These are phyloP conservation scores for Erodium moschatum DNA, from an alignment of 441 rosid species.

Conservation along the genomic window DNA sequence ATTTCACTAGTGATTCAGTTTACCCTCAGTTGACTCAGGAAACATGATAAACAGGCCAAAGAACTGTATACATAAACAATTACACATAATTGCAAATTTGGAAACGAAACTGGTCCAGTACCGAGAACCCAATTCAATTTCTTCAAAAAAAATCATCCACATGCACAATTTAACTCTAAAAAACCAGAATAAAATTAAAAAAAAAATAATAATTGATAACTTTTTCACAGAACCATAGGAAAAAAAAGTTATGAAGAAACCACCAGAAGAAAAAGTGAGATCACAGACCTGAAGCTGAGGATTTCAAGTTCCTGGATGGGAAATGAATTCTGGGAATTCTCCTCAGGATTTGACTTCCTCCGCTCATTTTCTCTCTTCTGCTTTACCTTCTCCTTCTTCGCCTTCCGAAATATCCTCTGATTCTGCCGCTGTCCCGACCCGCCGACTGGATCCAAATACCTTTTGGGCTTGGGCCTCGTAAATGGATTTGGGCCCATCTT, in stretches of 20 bases:
- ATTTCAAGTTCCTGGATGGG: not conserved
- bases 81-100: too few relatives aligned
- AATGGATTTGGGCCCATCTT: not conserved
- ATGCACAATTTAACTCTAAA: not conserved
- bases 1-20: not conserved
- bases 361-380: not conserved
- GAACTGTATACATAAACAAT: not conserved
- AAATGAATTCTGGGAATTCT: conserved; percentile 2
- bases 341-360: conserved; percentile 3
- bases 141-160: not conserved
- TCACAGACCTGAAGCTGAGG: not conserved
- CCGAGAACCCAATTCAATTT: not conserved
- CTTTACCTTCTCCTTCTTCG: not conserved
- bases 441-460: not conserved
- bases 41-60: not conserved
- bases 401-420: too few relatives aligned
- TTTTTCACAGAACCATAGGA: not conserved
- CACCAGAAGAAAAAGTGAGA: not conserved
- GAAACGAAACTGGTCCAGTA: too few relatives aligned
- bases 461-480: not conserved
- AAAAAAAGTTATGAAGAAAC: not conserved
- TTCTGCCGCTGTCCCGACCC: too few relatives aligned
- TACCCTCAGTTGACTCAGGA: not conserved
- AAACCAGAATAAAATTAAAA: not conserved
- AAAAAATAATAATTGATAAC: not conserved